These are phyloP conservation scores for Diaporthe longicolla DNA, from an alignment of 2,329 filamentous ascomycete genomes.

Conservation along the genomic window DNA sequence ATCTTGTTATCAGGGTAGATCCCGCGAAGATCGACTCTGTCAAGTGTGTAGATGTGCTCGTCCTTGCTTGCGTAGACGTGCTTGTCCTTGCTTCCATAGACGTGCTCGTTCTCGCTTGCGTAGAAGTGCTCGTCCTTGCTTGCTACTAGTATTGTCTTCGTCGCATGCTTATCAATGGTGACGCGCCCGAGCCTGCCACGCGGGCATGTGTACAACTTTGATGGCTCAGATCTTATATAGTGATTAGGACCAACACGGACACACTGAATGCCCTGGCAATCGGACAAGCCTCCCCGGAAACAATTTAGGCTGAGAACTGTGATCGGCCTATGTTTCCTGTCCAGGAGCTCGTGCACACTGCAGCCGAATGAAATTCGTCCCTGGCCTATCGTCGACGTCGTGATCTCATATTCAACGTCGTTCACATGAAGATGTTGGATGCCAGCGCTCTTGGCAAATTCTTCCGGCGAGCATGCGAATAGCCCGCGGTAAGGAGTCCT, in stretches of 20 bases:
- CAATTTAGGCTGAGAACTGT: background rate
- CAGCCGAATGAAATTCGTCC: conserved; percentile 1
- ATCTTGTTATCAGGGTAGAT: no score
- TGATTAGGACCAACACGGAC: background rate
- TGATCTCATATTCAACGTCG: background rate
- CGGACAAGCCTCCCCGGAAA: background rate
- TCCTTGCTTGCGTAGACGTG: no score
- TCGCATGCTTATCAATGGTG: background rate
- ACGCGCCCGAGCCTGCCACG: background rate
- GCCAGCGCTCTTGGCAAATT: background rate
- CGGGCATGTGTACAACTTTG: background rate
- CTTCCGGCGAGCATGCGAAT: background rate
- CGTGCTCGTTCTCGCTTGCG: no score
- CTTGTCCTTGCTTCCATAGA: no score
- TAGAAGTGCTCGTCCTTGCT: background rate
- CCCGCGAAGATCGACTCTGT: no score
- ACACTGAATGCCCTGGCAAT: background rate
- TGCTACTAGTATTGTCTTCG: background rate
- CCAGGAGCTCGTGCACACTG: background rate
- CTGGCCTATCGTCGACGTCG: background rate
- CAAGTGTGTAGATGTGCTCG: no score
- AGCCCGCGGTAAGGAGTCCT: background rate
- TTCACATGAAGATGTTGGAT: background rate
- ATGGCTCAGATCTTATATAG: background rate
- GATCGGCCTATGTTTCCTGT: background rate